Base-by-base conservation (phyloP, 441 rosid genomes). In the Erodium trifolium region DNA sequence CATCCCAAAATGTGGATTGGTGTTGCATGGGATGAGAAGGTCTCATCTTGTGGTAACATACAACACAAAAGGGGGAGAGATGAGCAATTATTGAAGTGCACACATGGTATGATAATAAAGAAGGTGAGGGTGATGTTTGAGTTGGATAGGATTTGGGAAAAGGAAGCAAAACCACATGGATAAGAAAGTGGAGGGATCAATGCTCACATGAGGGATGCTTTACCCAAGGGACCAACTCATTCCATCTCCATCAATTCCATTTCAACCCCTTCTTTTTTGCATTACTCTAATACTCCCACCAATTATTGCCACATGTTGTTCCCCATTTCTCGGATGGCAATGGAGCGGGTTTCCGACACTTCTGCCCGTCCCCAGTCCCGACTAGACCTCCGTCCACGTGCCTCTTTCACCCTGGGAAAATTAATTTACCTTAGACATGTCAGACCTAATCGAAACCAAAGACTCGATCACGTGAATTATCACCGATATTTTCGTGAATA, bases 151-250 rank as follows among this genome's bases (percentile, higher is more conserved):
- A 12, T 47, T 47, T 5, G 53, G 53, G 4, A 47, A 47, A n/a
- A 47, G 53, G 53, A 47, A 47, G 53, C 53, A 47, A 47, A 47
- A 12, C 53, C 53, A 47, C 53, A 47, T 47, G 53, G 53, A 47
- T 11, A 47, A 47, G 53, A 47, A 47, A 47, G 53, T 47, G 53
- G 14, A 47, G 53, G 53, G 14, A 11, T 47, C 53, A 47, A 11
- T 8, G 53, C 13, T 47, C 53, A 47, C 53, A 47, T 47, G 53
- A 47, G n/a, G 53, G 53, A 3, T 47, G 53, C 53, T 47, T 47
- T 12, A 1, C 3, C 41, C 41, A 37, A 37, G 41, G 41, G 41
- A 37, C 41, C 41, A 37, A 37, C 41, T 37, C 41, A 37, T 37
- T 37, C 41, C 41, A 37, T 37, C 9, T 5, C 41, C 41, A 37